Base-by-base conservation (phyloP, 371 early-diverging fungal genomes). In the Blakeslea trispora region DNA sequence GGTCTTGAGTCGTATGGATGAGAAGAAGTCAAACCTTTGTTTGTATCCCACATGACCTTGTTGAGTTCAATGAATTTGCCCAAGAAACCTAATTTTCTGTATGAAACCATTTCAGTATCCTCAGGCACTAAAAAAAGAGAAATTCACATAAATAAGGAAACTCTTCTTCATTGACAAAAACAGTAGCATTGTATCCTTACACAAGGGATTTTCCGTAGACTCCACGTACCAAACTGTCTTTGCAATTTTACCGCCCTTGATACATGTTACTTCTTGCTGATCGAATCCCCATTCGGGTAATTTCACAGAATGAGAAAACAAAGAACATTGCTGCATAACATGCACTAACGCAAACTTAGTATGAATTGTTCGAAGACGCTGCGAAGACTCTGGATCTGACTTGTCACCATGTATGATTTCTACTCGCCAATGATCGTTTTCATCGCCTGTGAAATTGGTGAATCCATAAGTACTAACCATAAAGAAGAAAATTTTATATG, bases 241-340 rank as follows among this genome's bases (percentile, higher is more conserved):
- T 34, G 82, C 77, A 14, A 72, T 56, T 56, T 76, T 81, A 7
- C 88, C 88, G 37, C 77, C 75, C n/a, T 83, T 79, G 68, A 91
- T 87, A 57, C 92, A 92, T 0, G 89, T 92, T 21, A 99, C 92
- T 69, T 99, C 98, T 50, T 91, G 92, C 74, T 99, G 99, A 42
- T 85, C 88, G 75, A 90, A 97, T 2, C 91, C 99, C 99, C 99
- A 99, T 42, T 91, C 88, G 19, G 99, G 99, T 9, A 96, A 75
- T 76, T 92, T 92, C 31, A 86, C 84, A 13, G 68, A 60, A 63
- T 91, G 91, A 5, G 95, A 93, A 64, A 90, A 92, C 45, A 95
- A 74, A 23, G 86, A 89, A 75, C 86, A 93, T 42, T 74, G 74
- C 61, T 81, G 83, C 68, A 87, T 85, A 51, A 81, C 71, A 63